Evolutionary conservation across 441 rosid genomes (phyloP), one percentile per base, ranked within the genome.

Genomic region (Populus hybrid): DNA sequence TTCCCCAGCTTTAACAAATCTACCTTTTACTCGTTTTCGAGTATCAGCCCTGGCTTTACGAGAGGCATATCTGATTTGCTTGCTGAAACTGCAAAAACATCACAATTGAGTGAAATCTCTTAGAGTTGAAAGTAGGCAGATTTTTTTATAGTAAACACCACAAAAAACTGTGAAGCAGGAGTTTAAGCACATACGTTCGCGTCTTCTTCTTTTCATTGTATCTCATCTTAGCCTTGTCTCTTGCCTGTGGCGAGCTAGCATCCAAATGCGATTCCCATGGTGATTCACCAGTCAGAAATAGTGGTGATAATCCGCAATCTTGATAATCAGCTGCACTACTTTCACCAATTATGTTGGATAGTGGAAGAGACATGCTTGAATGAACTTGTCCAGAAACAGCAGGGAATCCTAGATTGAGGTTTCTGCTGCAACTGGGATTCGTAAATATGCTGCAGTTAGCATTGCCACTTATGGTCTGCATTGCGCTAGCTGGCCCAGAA

Each of bases 1-100:
- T 81, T 94, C 98, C 6, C 89, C 91, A 9, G 94, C 93, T 85
- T 94, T 92, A 72, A 92, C 97, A 83, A 94, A 94, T 85, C 97
- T 85, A n/a, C 97, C 98, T 80, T 91, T 92, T 73, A 90, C 97
- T 8, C 97, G 84, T 78, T 90, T 94, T 80, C 98, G 90, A 9
- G 92, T 89, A 71, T 94, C 96, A 42, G 98, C 98, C 76, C 95
- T 88, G 57, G 93, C 95, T 86, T 93, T 93, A 5, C 94, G 88
- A 50, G 96, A 90, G 69, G 89, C 93, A 7, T 93, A 90, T 83
- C 97, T 81, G 81, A 93, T 90, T 73, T 90, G 93, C 69, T 93
- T 92, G 26, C 90, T 90, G 72, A 89, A 93, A 78, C 98, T 94
- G 63, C 77, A 46, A 35, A 16, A 81, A 59, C 61, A 79, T 28